phyloP scores from a whole-genome alignment of 164 flowering plant species.

The Magnolia officinalis region DNA sequence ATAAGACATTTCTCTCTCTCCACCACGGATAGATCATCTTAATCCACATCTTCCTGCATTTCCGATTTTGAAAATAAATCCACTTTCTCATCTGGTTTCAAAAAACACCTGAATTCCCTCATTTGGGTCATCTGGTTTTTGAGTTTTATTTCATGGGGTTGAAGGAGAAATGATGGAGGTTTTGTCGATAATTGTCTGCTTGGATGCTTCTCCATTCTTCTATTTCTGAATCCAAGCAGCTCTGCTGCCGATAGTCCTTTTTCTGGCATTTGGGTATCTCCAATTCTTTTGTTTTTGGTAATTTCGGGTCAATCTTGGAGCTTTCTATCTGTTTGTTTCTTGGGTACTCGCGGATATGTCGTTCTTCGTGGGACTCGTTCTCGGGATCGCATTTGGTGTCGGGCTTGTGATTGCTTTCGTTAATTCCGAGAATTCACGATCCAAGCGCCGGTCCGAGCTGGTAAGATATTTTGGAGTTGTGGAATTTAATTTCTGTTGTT shows the following conservation, averaged over 20 bases:
- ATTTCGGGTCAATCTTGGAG: background rate
- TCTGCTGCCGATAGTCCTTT: background rate
- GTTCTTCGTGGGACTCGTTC: conserved; percentile 50
- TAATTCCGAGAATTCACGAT: conserved; percentile 59
- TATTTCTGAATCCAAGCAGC: background rate
- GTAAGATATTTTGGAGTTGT: conserved; percentile 21
- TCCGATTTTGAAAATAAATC: background rate
- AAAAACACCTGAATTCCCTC: background rate
- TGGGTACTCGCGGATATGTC: conserved; percentile 33
- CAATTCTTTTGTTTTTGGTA: background rate
- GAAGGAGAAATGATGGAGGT: background rate
- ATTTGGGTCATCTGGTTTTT: background rate
- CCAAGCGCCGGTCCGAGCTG: conserved; percentile 53
- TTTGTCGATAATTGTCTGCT: background rate
- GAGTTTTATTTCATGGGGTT: background rate
- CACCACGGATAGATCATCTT: no score
- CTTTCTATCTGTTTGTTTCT: background rate
- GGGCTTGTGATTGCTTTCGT: conserved; percentile 53
- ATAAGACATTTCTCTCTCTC: no score
- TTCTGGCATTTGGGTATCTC: background rate
- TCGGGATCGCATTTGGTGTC: conserved; percentile 57
- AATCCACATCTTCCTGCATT: no score
- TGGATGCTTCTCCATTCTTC: background rate
- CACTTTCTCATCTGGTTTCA: background rate
- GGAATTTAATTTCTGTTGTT: background rate